A percentile compares a stretch with the other conserved stretches of the same genome.
Conservation (phyloP, 441 rosid genomes). For the Euphorbia celastroides region DNA sequence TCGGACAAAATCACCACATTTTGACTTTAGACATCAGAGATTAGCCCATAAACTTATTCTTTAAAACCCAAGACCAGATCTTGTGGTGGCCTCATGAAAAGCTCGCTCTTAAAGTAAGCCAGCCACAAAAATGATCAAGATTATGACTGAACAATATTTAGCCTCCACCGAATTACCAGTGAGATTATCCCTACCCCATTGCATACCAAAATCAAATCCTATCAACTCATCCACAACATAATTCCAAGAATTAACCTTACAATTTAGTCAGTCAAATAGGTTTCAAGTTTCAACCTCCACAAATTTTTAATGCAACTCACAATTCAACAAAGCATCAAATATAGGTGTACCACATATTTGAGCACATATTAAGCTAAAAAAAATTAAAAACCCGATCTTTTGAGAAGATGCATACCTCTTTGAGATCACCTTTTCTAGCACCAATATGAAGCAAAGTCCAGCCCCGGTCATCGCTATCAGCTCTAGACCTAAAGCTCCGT, state of each 20-base stretch:
- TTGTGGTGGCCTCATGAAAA: too few relatives aligned
- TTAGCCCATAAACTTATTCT: too few relatives aligned
- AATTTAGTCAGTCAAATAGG: background rate
- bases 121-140: background rate
- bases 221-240: background rate
- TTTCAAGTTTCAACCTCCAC: background rate
- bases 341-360: background rate
- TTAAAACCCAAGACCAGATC: too few relatives aligned
- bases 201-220: background rate
- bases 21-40: too few relatives aligned
- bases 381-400: background rate
- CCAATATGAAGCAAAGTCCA: conserved; percentile 81
- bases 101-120: background rate
- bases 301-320: background rate
- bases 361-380: background rate
- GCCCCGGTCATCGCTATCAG: conserved; percentile 72
- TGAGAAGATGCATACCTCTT: conserved; percentile 29
- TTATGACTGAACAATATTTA: background rate
- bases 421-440: conserved; percentile 77
- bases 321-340: background rate
- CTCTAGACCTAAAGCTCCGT: conserved; percentile 40
- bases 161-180: background rate
- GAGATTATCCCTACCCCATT: background rate
- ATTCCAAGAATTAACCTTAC: background rate
- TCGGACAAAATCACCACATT: too few relatives aligned